These are phyloP conservation scores for Colletotrichum magnum DNA, from an alignment of 2,329 filamentous ascomycete genomes.

Conservation along the genomic window DNA sequence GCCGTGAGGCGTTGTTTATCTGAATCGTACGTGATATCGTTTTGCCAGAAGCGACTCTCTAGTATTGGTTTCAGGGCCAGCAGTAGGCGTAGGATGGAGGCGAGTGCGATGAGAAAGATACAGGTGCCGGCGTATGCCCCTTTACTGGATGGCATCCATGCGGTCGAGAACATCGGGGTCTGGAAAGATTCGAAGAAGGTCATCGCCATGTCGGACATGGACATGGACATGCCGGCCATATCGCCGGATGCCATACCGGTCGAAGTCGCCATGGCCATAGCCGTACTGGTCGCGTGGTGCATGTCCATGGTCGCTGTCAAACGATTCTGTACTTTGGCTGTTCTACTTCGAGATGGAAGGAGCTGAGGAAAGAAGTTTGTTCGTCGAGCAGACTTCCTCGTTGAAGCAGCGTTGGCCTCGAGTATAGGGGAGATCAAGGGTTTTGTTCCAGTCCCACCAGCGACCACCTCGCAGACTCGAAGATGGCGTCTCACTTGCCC, in stretches of 20 bases:
- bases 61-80: conserved; percentile 78
- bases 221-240: conserved; percentile 51
- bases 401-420: not conserved
- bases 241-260: conserved; percentile 10
- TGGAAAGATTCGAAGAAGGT: conserved; percentile 72
- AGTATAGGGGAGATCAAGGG: no score
- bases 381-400: not conserved
- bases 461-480: not conserved
- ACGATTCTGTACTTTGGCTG: no score
- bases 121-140: conserved; percentile 89
- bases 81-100: conserved; percentile 78
- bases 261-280: conserved; percentile 29
- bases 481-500: not conserved
- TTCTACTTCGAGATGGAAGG: no score
- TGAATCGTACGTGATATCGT: conserved; percentile 11
- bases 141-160: conserved; percentile 80
- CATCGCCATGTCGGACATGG: conserved; percentile 46
- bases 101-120: conserved; percentile 88
- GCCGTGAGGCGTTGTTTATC: not conserved
- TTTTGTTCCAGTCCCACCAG: not conserved
- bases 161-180: conserved; percentile 70
- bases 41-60: conserved; percentile 63
- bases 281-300: conserved; percentile 25
- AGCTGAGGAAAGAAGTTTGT: not conserved
- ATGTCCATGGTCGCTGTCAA: conserved; percentile 31